phyloP scores from a whole-genome alignment of 2,329 filamentous ascomycete genomes.

The Ascochyta koolunga region DNA sequence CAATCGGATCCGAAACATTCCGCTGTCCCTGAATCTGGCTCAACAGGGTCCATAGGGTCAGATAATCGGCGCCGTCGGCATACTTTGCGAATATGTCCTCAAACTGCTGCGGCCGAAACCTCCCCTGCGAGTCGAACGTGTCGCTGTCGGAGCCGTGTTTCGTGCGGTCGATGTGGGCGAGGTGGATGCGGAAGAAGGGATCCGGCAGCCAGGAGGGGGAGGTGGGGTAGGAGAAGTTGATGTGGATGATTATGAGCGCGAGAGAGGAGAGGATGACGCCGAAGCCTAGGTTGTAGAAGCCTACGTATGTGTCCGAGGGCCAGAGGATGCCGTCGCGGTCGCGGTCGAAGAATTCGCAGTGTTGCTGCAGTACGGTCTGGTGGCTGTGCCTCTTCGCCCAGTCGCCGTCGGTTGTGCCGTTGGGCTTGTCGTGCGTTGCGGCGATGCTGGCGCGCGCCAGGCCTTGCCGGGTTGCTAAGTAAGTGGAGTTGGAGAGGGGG shows the following conservation, averaged over 20 bases:
- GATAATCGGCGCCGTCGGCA: conserved; percentile 45
- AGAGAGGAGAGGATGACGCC: conserved; percentile 52
- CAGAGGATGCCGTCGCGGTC: conserved; percentile 61
- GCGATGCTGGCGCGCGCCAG: conserved; percentile 53
- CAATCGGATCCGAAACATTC: conserved; percentile 51
- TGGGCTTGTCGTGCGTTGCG: conserved; percentile 46
- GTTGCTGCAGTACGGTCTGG: conserved; percentile 59
- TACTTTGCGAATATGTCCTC: conserved; percentile 58
- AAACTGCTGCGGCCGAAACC: conserved; percentile 55
- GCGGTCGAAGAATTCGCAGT: conserved; percentile 59
- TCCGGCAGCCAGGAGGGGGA: conserved; percentile 51
- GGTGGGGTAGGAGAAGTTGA: conserved; percentile 58
- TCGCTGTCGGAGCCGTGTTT: conserved; percentile 54
- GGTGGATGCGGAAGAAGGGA: conserved; percentile 51
- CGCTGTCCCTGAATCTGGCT: conserved; percentile 51
- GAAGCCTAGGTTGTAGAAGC: conserved; percentile 56
- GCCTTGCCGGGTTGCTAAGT: conserved; percentile 26
- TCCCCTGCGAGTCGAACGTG: conserved; percentile 54
- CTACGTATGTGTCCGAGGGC: conserved; percentile 58
- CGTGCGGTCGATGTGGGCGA: conserved; percentile 50
- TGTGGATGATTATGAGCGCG: conserved; percentile 56
- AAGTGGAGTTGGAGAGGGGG: background rate
- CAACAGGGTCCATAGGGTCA: conserved; percentile 49
- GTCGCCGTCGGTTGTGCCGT: conserved; percentile 50
- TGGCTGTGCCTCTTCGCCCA: conserved; percentile 49